Base-by-base conservation (phyloP, 768 basidiomycete genomes). In the Auricularia heimuer region DNA sequence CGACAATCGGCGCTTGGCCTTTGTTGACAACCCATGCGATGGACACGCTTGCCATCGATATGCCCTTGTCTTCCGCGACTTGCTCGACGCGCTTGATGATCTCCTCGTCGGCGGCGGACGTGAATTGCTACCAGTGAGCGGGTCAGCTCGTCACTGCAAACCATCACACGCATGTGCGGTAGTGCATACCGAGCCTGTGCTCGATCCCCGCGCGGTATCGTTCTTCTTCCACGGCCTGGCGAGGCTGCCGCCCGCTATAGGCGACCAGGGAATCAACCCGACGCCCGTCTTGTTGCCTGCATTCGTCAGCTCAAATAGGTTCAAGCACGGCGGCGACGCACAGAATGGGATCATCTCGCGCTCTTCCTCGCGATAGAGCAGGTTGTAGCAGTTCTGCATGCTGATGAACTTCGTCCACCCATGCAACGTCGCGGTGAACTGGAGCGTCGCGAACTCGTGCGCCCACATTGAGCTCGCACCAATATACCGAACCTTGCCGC, bases 401-500 rank as follows among this genome's bases (percentile, higher is more conserved):
- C 65, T 65, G 51, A 71, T 69, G 64, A 71, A 70, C 65, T 75
- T 79, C 2, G 83, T 83, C 77, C 82, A 82, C 3, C 78, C 77
- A 12, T 81, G 70, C 65, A 72, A 72, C 45, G 73, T 70, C 6
- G 82, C 82, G 2, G 80, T 75, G 42, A 78, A 75, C 62, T 82
- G 80, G 71, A 83, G 71, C 62, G 44, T 67, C 74, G 68, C 21
- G 54, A 81, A 79, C 54, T 81, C 76, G 79, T 79, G 81, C 10
- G 78, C 71, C 4, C 75, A 72, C 79, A 81, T 80, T 54, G 79
- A 79, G 65, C 77, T 79, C 3, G 77, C 79, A 4, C 81, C 82
- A 44, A 83, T 77, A 66, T 83, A 85, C 39, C 81, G 73, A 29
- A 82, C 82, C 67, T 81, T 80, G 16, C 81, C 80, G 14, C 71